phyloP scores from a whole-genome alignment of 2,329 filamentous ascomycete genomes.

The Dactylellina leptospora region DNA sequence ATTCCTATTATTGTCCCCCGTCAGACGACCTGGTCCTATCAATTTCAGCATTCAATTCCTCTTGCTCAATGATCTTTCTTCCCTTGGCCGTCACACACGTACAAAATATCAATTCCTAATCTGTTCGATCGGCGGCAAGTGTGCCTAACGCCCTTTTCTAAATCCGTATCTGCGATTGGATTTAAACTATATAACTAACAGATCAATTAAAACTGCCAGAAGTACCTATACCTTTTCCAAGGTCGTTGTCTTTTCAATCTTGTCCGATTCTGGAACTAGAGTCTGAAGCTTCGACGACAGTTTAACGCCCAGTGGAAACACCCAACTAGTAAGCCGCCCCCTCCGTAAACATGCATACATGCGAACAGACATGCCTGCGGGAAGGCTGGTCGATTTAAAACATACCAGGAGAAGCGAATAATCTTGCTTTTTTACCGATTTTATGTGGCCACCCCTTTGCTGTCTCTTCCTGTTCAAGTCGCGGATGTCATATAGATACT shows the following conservation, averaged over 20 bases:
- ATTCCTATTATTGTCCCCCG: slow-evolving; percentile 53
- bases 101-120: slow-evolving; percentile 37
- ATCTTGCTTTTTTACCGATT: slow-evolving; percentile 50
- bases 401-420: slow-evolving; percentile 51
- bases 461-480: slow-evolving; percentile 27
- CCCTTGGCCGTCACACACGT: slow-evolving; percentile 45
- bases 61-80: slow-evolving; percentile 30
- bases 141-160: slow-evolving; percentile 32
- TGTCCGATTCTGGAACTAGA: slow-evolving; percentile 17
- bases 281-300: slow-evolving; percentile 34
- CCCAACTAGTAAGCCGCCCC: slow-evolving; percentile 33
- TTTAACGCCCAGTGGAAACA: neutral
- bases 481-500: slow-evolving; percentile 32
- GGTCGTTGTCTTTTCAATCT: slow-evolving; percentile 13
- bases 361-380: slow-evolving; percentile 33
- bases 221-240: slow-evolving; percentile 38
- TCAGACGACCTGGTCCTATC: slow-evolving; percentile 52
- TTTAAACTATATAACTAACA: slow-evolving; percentile 17
- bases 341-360: slow-evolving; percentile 45
- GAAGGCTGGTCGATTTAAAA: slow-evolving; percentile 51
- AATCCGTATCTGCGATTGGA: slow-evolving; percentile 27
- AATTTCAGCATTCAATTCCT: slow-evolving; percentile 24
- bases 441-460: slow-evolving; percentile 49
- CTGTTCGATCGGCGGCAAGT: slow-evolving; percentile 50
- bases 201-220: slow-evolving; percentile 37